Conservation (phyloP, 805 yeast genomes). For the Suhomyces emberorum region DNA sequence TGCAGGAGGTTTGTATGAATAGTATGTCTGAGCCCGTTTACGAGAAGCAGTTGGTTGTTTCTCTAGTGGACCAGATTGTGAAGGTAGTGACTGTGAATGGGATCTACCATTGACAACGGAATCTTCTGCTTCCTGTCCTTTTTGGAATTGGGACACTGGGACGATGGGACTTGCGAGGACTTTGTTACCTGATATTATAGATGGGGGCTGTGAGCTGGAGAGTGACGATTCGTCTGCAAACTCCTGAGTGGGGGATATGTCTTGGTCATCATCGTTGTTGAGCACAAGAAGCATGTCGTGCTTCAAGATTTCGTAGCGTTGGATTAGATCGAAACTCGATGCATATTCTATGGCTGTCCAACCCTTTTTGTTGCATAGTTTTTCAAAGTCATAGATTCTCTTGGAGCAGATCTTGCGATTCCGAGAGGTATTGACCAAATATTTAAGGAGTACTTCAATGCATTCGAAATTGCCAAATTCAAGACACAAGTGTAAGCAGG, state of each 20-base stretch:
- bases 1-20: conserved; percentile 16
- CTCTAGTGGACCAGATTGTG: conserved; percentile 7
- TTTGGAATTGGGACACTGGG: conserved; percentile 21
- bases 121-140: not conserved
- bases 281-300: conserved; percentile 12
- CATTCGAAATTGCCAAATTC: conserved; percentile 63
- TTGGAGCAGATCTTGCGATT: conserved; percentile 21
- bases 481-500: conserved; percentile 43
- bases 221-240: conserved; percentile 2
- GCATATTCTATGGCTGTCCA: conserved; percentile 44
- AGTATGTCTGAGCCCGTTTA: conserved; percentile 22
- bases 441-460: conserved; percentile 22
- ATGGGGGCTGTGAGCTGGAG: conserved; percentile 7
- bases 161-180: conserved; percentile 31
- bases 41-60: conserved; percentile 5
- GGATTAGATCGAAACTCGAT: conserved; percentile 24
- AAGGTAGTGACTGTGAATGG: conserved; percentile 34
- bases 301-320: conserved; percentile 23
- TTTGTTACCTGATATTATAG: conserved; percentile 19
- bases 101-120: conserved; percentile 16
- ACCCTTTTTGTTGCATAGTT: conserved; percentile 51
- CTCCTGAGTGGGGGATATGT: not conserved
- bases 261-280: not conserved
- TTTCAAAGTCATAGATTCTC: conserved; percentile 48
- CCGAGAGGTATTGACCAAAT: conserved; percentile 7